A percentile compares a stretch with the other conserved stretches of the same genome.
Evolutionary conservation across 352 stramenopile species (phyloP).

Genomic region (Globisporangium camurandrum): DNA sequence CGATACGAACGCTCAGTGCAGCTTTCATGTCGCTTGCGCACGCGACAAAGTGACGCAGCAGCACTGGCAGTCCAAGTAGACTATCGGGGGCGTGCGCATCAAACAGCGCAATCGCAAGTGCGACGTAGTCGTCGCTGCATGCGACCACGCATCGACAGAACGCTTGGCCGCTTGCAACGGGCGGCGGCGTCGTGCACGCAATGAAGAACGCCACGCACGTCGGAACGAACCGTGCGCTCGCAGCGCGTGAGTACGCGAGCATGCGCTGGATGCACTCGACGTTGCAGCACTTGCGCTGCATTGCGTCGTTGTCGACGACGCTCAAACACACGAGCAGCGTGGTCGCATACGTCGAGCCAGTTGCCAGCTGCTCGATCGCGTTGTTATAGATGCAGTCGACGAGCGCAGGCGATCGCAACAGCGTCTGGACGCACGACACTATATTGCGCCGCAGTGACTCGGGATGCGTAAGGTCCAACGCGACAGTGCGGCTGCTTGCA

Average conservation of each 20-base stretch:
- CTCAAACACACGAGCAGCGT: constrained; percentile 30
- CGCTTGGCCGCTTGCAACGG: background rate
- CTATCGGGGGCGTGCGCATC: constrained; percentile 25
- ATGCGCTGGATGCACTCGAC: constrained; percentile 17
- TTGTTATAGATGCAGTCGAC: constrained; percentile 19
- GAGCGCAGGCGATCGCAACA: constrained; percentile 12
- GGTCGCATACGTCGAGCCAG: constrained; percentile 28
- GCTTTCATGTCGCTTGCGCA: constrained; percentile 21
- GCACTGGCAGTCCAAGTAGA: constrained; percentile 32
- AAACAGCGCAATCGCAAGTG: constrained; percentile 32
- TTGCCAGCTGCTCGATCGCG: constrained; percentile 11
- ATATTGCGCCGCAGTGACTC: constrained; percentile 17
- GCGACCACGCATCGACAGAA: constrained; percentile 32
- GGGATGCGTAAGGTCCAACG: background rate
- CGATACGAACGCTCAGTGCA: constrained; percentile 19
- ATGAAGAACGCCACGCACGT: constrained; percentile 33
- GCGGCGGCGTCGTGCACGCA: constrained; percentile 12
- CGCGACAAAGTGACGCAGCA: constrained; percentile 32
- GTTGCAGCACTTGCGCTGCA: constrained; percentile 21
- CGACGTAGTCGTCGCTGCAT: constrained; percentile 12
- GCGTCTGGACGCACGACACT: constrained; percentile 8
- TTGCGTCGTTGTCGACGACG: constrained; percentile 6
- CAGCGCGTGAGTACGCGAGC: constrained; percentile 21
- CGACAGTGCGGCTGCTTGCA: constrained; percentile 1
- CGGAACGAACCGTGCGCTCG: constrained; percentile 22